Evolutionary conservation across 805 yeast genomes (phyloP), one percentile per base, ranked within the genome.

Genomic region (Lipomyces starkeyi): DNA sequence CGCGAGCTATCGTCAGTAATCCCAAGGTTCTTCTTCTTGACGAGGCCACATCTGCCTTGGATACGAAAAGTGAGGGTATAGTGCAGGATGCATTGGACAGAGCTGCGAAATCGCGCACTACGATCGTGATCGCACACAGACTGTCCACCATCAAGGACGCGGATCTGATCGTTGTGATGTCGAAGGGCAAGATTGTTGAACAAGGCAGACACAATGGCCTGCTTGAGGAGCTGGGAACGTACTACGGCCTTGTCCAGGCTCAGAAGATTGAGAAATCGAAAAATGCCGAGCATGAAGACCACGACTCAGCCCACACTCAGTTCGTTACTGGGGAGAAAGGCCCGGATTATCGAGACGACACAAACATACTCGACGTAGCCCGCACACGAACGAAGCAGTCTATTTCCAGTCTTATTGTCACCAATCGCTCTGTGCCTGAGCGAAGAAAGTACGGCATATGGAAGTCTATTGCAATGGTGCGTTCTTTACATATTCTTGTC

Each of bases 31-130:
- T 87, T 58, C 80, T 87, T 9, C 78, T 87, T 58, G 91, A 87
- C 74, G 91, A 88, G 74, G 91, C 91, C 3, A 87, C 90, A 0
- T 86, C 89, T 8, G 90, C 90, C 0, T 78, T 88, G 55, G 91
- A 87, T 74, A 84, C 88, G 11, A 83, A 83, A 59, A 84, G 86
- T 71, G 91, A 87, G 74, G 87, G 86, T 67, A 81, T 86, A 6
- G 88, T 87, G 52, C 84, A 85, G 80, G 79, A 79, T 40, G 87
- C 88, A 40, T 77, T 87, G 64, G 74, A 76, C 53, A 69, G 73
- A 5, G 76, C 76, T 9, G 52, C 78, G 11, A 65, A 65, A 52
- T 58, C 64, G 17, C 64, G 79, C 3, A 85, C 87, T 2, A 82
- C 88, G 2, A 82, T 84, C 56, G 81, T 81, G 68, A 84, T 85